Evolutionary conservation across 257 asterid genomes (phyloP), one percentile per base, ranked within the genome.

Genomic region (Orobanche coerulescens): DNA sequence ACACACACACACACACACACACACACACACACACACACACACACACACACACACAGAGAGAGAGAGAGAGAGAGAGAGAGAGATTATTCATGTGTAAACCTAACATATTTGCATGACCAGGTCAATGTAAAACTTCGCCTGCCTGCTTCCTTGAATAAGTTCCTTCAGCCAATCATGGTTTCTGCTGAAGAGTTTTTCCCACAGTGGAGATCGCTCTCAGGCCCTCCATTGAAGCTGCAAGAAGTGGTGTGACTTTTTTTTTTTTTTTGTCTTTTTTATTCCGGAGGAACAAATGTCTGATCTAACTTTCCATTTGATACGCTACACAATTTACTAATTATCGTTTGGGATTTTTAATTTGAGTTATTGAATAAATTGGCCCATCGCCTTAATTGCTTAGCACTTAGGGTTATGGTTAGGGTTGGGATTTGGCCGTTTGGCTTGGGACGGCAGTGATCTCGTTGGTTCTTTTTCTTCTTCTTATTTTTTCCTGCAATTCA

Each of bases 171-270:
- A 54, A 81, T 90, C 64, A 23, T 75, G 57, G 81, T 87, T 62
- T 75, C 97, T 33, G 81, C 87, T 23, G 97, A 90, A 73, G 97
- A 90, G 69, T 90, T 90, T 77, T 90, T 90, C 76, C 87, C 86
- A 6, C 97, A 87, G 44, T 90, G 97, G 97, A 83, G 93, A 81
- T 90, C 97, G 65, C 95, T 90, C 67, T 82, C 96, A 51, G 97
- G 97, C 68, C 94, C 97, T 22, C 97, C 97, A 37, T 58, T 90
- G 78, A 90, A 90, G 79, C 85, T 87, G 71, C 97, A 90, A 80
- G 97, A 90, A 87, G 97, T 90, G 84, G 97, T 54, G 79, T 80
- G 69, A 74, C 31, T 63, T 66, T 34, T 18, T 55, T 52, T 43
- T 22, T 47, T 54, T 16, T 26, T 22, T 47, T 54, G 9, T 33